These are phyloP conservation scores for Hygrophoropsis aurantiaca DNA, from an alignment of 768 basidiomycete genomes.

Conservation along the genomic window DNA sequence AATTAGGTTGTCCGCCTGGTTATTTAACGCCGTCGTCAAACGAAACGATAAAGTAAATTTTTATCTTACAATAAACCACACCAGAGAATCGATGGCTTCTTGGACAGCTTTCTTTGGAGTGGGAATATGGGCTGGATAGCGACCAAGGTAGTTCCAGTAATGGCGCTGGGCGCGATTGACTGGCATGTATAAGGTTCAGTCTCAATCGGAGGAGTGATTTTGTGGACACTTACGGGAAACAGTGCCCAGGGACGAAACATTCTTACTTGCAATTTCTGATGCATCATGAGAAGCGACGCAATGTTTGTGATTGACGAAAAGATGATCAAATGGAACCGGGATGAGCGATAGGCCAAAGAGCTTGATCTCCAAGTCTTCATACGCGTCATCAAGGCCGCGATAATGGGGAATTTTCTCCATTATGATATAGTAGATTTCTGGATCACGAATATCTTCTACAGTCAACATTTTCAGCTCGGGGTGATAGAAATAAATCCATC, in stretches of 20 bases:
- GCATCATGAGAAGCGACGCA: constrained; percentile 45
- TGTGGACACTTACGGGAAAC: constrained; percentile 17
- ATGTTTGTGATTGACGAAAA: constrained; percentile 47
- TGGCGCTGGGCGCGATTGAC: constrained; percentile 46
- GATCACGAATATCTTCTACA: constrained; percentile 50
- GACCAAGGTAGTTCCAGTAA: constrained; percentile 54
- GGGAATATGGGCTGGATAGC: constrained; percentile 46
- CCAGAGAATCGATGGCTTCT: constrained; percentile 50
- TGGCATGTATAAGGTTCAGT: constrained; percentile 16
- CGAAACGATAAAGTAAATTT: neutral
- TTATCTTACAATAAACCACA: constrained; percentile 46
- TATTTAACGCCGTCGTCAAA: neutral
- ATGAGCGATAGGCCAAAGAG: constrained; percentile 30
- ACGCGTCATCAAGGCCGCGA: constrained; percentile 25
- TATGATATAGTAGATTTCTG: constrained; percentile 29
- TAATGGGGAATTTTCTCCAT: constrained; percentile 27
- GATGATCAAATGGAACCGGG: constrained; percentile 27
- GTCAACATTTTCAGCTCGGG: constrained; percentile 39
- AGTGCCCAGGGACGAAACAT: constrained; percentile 27
- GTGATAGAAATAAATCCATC: constrained; percentile 53
- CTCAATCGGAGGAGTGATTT: neutral
- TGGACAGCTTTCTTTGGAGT: constrained; percentile 41
- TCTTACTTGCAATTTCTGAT: constrained; percentile 28
- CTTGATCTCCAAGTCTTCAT: constrained; percentile 45
- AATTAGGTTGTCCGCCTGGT: constrained; percentile 48